phyloP scores from a whole-genome alignment of 768 basidiomycete genomes.

The Cystofilobasidium macerans region DNA sequence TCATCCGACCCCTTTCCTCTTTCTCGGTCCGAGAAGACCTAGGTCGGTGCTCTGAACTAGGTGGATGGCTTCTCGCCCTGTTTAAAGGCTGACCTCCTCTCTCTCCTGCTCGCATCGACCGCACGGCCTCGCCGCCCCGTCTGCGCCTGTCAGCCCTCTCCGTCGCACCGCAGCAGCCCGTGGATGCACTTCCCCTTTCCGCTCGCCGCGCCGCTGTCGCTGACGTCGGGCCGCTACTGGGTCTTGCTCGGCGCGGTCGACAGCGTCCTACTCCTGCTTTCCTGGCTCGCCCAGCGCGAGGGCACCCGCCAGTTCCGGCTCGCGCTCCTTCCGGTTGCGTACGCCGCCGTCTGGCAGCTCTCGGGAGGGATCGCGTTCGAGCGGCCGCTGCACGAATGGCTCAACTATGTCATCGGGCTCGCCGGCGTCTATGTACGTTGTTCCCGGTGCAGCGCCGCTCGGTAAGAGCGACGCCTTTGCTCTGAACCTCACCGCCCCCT shows the following conservation, averaged over 20 bases:
- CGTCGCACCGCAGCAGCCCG: too few species aligned
- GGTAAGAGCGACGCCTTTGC: neutral
- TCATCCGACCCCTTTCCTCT: too few species aligned
- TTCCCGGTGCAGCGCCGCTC: too few species aligned
- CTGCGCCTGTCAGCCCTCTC: neutral
- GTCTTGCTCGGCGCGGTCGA: neutral
- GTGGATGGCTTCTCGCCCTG: too few species aligned
- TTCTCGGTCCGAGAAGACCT: too few species aligned
- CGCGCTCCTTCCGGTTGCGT: slow-evolving; percentile 2
- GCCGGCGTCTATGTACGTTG: slow-evolving; percentile 2
- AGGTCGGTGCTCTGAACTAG: too few species aligned
- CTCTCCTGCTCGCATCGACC: neutral
- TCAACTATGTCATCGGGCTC: slow-evolving; percentile 16
- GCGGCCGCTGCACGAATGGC: neutral
- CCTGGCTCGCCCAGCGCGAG: slow-evolving; percentile 12
- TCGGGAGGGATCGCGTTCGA: slow-evolving; percentile 11
- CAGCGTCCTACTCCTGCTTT: slow-evolving; percentile 5
- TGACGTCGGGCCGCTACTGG: neutral
- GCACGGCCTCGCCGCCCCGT: neutral
- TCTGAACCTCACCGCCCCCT: neutral
- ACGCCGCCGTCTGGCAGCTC: slow-evolving; percentile 4
- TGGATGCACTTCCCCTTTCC: neutral
- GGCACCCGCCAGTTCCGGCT: slow-evolving; percentile 2
- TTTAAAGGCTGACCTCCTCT: too few species aligned
- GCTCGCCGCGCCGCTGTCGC: neutral